These are phyloP conservation scores for Haplographium delicatum DNA, from an alignment of 495 filamentous ascomycete species.

Conservation along the genomic window DNA sequence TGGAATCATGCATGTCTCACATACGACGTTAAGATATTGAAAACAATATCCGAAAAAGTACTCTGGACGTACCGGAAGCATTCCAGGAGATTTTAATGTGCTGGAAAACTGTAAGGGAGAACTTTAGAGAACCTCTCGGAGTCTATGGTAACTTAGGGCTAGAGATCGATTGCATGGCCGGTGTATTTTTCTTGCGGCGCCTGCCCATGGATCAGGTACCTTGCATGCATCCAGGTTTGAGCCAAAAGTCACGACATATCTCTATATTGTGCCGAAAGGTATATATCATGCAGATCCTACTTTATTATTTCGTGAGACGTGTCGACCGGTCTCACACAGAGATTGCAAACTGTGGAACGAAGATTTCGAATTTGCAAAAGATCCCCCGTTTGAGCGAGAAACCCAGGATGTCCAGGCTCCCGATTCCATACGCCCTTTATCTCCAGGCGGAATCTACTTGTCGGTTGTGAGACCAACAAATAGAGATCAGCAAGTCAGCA, in stretches of 20 bases:
- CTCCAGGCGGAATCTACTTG: too few relatives aligned
- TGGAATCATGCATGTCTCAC: slow-evolving; percentile 1
- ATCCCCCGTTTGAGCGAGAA: too few relatives aligned
- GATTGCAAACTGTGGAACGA: too few relatives aligned
- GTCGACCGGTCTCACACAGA: too few relatives aligned
- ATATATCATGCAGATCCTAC: background rate
- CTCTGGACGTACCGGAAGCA: background rate
- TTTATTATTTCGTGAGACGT: too few relatives aligned
- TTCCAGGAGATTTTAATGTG: background rate
- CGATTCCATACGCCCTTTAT: too few relatives aligned
- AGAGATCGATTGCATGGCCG: background rate
- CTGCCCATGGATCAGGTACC: slow-evolving; percentile 1
- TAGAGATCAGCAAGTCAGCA: too few relatives aligned
- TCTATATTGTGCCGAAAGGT: background rate
- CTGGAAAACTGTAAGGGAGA: background rate
- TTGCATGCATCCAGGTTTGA: slow-evolving; percentile 8
- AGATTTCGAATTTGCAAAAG: too few relatives aligned
- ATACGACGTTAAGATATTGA: slow-evolving; percentile 1
- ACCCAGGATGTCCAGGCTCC: too few relatives aligned
- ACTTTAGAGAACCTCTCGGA: too few relatives aligned
- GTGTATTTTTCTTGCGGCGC: background rate
- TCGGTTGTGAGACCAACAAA: too few relatives aligned
- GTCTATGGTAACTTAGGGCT: too few relatives aligned
- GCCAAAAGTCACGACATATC: slow-evolving; percentile 2
- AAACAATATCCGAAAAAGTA: background rate